Evolutionary conservation across 305 asterid genomes (phyloP).

Genomic region (Coffea humblotiana): DNA sequence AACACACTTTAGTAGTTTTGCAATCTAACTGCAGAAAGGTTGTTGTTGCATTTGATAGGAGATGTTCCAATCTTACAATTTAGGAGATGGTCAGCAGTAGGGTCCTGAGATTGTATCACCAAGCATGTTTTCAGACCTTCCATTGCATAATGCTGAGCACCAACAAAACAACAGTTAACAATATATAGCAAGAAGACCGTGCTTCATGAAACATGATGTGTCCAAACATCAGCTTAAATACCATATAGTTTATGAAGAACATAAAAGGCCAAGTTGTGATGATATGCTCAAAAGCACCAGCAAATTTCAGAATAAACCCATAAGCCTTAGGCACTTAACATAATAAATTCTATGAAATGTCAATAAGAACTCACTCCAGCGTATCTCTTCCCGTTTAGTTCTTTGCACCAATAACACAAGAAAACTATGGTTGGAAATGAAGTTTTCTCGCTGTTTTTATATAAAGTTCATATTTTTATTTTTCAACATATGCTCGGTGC

Average conservation of each 20-base stretch:
- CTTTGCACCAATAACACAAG: background rate
- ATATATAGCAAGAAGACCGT: background rate
- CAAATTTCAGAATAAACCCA: background rate
- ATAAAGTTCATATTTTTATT: background rate
- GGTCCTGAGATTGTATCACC: conserved; percentile 89
- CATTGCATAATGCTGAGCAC: conserved; percentile 79
- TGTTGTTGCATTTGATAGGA: conserved; percentile 49
- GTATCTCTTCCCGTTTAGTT: background rate
- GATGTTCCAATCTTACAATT: conserved; percentile 79
- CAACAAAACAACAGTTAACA: conserved; percentile 6
- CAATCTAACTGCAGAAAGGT: conserved; percentile 78
- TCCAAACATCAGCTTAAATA: background rate
- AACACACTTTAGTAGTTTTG: conserved; percentile 81
- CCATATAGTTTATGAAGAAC: background rate
- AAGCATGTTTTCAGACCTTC: conserved; percentile 79
- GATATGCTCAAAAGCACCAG: background rate
- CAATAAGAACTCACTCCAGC: background rate
- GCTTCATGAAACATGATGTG: background rate
- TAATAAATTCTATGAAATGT: too few species aligned
- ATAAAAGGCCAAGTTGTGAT: background rate
- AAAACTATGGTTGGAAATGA: background rate
- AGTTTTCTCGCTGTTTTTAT: background rate
- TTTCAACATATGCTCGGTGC: background rate
- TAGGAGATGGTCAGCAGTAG: conserved; percentile 73
- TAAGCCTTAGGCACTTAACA: background rate